Evolutionary conservation across 164 flowering plant genomes (phyloP).

Genomic region (Vitis rotundifolia): DNA sequence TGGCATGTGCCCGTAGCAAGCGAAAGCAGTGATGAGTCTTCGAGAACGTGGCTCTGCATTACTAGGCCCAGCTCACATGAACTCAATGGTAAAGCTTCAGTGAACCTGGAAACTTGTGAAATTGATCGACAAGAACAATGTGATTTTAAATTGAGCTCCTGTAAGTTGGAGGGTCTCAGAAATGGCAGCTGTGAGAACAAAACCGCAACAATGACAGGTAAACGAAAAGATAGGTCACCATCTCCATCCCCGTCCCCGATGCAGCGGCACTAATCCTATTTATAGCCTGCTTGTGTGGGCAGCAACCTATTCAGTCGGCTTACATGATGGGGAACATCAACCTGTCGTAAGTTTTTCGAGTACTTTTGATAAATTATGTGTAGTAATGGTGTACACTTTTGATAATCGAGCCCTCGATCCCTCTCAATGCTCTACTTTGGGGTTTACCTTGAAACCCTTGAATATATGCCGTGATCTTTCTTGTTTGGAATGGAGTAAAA

Average conservation of each 20-base stretch:
- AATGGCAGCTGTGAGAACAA: background rate
- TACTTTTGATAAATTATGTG: no score
- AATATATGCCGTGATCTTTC: no score
- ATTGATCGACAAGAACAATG: background rate
- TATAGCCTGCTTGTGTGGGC: background rate
- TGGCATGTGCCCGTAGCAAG: slow-evolving; percentile 77
- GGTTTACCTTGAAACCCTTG: no score
- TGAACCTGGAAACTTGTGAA: slow-evolving; percentile 5
- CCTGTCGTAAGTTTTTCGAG: background rate
- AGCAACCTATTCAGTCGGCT: background rate
- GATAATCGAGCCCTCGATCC: no score
- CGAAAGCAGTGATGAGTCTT: slow-evolving; percentile 35
- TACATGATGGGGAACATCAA: background rate
- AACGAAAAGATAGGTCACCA: slow-evolving; percentile 42
- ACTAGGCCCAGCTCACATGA: slow-evolving; percentile 32
- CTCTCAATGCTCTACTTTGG: no score
- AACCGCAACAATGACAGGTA: slow-evolving; percentile 21
- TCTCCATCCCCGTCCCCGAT: slow-evolving; percentile 5
- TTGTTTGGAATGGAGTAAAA: no score
- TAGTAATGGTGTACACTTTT: no score
- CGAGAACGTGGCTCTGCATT: slow-evolving; percentile 68
- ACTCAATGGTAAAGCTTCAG: slow-evolving; percentile 4
- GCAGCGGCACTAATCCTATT: no score
- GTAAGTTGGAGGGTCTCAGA: background rate
- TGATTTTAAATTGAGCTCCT: background rate